These are phyloP conservation scores for Exophiala mesophila DNA, from an alignment of 2,329 filamentous ascomycete genomes.

Conservation along the genomic window DNA sequence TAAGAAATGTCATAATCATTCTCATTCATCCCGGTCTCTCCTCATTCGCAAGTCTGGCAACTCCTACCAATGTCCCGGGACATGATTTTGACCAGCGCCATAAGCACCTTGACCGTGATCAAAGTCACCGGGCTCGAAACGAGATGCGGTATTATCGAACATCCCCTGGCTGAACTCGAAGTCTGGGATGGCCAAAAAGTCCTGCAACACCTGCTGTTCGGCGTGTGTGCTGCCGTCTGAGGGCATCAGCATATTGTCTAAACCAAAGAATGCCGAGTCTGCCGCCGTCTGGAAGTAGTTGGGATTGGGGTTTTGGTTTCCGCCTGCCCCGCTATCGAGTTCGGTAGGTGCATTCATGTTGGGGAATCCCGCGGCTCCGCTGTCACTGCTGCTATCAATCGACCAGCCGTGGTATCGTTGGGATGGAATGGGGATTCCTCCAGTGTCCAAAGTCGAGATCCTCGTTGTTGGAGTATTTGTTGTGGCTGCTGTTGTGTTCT, in stretches of 20 bases:
- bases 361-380: neutral
- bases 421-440: neutral
- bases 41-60: too few species aligned
- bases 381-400: neutral
- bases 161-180: constrained; percentile 1
- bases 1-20: too few species aligned
- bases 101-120: neutral
- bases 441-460: neutral
- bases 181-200: constrained; percentile 1
- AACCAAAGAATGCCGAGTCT: constrained; percentile 1
- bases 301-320: too few species aligned
- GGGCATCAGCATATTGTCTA: constrained; percentile 1
- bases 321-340: neutral
- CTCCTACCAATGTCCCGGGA: neutral
- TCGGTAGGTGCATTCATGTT: neutral
- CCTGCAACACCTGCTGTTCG: constrained; percentile 1
- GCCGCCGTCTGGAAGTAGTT: neutral
- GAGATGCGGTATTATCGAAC: neutral
- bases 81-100: neutral
- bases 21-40: too few species aligned
- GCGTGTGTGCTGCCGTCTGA: neutral
- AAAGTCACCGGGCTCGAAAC: neutral
- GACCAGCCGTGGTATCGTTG: constrained; percentile 1
- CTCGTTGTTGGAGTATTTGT: neutral
- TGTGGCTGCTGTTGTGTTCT: neutral